Conservation (phyloP, 83 land plant species). For the Picea engelmannii region DNA sequence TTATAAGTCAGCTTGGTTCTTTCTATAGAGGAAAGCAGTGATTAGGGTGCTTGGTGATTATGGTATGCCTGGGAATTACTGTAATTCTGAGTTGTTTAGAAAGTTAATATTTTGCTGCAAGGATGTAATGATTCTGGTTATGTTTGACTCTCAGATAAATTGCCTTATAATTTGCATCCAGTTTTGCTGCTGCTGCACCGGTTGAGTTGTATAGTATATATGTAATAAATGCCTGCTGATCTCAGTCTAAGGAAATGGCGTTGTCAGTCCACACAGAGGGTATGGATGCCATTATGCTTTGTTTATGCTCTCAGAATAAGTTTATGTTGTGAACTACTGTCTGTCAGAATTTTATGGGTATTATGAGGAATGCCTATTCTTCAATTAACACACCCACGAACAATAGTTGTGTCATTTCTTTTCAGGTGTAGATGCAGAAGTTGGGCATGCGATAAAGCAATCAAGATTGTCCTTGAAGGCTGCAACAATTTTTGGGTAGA, state of each 20-base stretch:
- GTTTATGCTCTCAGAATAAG: neutral
- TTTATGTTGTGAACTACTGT: neutral
- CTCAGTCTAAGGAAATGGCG: too few relatives aligned
- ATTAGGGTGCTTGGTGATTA: too few relatives aligned
- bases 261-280: neutral
- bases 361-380: neutral
- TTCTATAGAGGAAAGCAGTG: too few relatives aligned
- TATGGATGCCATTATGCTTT: constrained; percentile 1
- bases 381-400: neutral
- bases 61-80: too few relatives aligned
- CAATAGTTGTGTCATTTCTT: constrained; percentile 2
- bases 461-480: neutral
- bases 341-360: neutral
- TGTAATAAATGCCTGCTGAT: neutral
- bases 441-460: neutral
- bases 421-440: constrained; percentile 5
- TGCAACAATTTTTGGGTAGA: constrained; percentile 4
- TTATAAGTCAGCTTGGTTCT: too few relatives aligned
- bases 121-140: neutral
- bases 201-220: constrained; percentile 7
- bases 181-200: neutral
- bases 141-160: neutral
- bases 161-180: constrained; percentile 1
- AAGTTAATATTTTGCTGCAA: too few relatives aligned
- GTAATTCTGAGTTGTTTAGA: too few relatives aligned